Percentiles rank a stretch among this genome's conserved stretches.
These are phyloP conservation scores for Colletotrichum orchidophilum DNA, from an alignment of 2,329 filamentous ascomycete species.

Conservation along the genomic window DNA sequence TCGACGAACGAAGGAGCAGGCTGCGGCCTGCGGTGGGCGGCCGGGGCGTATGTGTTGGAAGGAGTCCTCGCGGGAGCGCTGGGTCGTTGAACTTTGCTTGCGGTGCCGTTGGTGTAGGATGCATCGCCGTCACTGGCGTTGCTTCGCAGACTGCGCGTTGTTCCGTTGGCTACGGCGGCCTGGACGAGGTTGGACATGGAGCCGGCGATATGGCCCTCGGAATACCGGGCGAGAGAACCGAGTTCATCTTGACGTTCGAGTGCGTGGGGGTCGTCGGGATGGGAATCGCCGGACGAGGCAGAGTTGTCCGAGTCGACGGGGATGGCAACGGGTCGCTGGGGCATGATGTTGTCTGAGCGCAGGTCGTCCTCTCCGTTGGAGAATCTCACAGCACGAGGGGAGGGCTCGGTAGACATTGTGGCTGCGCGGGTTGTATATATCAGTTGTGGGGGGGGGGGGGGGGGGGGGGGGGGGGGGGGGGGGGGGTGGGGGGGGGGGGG, in stretches of 20 bases:
- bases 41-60: conserved; percentile 82
- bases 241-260: conserved; percentile 61
- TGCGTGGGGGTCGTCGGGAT: conserved; percentile 54
- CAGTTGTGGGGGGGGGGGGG: background rate
- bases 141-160: conserved; percentile 31
- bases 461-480: background rate
- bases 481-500: background rate
- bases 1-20: conserved; percentile 54
- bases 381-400: conserved; percentile 67
- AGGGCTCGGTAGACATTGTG: conserved; percentile 52
- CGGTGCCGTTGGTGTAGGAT: conserved; percentile 39
- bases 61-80: conserved; percentile 76
- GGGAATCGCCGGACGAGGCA: conserved; percentile 55
- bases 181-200: conserved; percentile 52
- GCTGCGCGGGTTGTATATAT: conserved; percentile 13
- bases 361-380: conserved; percentile 57
- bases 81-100: conserved; percentile 69
- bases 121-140: conserved; percentile 38
- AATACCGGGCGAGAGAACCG: conserved; percentile 54
- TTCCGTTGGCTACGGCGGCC: conserved; percentile 28
- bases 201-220: conserved; percentile 51
- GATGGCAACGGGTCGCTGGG: conserved; percentile 45
- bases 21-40: conserved; percentile 63
- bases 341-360: conserved; percentile 53
- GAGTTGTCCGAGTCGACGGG: conserved; percentile 59